These are phyloP conservation scores for Inga laurina DNA, from an alignment of 306 rosid genomes.

Conservation along the genomic window DNA sequence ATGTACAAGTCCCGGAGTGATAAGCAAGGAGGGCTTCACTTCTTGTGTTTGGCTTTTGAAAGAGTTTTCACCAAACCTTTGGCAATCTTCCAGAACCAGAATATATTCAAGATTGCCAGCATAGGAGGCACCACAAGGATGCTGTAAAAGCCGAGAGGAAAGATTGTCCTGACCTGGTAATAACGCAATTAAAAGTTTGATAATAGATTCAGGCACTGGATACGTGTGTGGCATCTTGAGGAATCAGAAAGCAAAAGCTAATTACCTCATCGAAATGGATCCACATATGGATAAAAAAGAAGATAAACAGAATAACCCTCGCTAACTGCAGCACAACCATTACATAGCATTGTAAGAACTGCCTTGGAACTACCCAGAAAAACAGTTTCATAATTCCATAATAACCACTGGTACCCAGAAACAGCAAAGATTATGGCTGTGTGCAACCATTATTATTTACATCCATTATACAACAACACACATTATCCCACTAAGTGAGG, in stretches of 20 bases:
- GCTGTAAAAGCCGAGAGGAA: slow-evolving; percentile 74
- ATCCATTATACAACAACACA: background rate
- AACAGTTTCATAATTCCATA: background rate
- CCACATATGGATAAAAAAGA: slow-evolving; percentile 68
- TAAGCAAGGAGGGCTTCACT: slow-evolving; percentile 38
- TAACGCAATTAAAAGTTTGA: background rate
- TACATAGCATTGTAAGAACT: background rate
- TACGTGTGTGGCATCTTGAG: background rate
- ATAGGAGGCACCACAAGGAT: slow-evolving; percentile 61
- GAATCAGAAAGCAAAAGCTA: slow-evolving; percentile 31
- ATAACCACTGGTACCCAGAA: background rate
- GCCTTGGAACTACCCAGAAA: slow-evolving; percentile 10
- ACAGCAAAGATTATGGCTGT: no score
- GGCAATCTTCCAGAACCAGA: slow-evolving; percentile 94
- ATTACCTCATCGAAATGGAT: slow-evolving; percentile 76
- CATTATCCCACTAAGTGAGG: background rate
- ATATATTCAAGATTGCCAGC: slow-evolving; percentile 62
- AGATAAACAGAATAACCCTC: slow-evolving; percentile 75
- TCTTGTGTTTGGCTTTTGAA: slow-evolving; percentile 59
- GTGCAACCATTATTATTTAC: background rate
- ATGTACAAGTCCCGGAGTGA: background rate
- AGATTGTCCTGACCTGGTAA: slow-evolving; percentile 64
- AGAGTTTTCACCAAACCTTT: slow-evolving; percentile 82
- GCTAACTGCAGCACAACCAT: slow-evolving; percentile 63
- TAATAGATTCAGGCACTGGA: slow-evolving; percentile 10